Conservation (phyloP, 2,329 filamentous ascomycete genomes). For the Daldinia sp. region DNA sequence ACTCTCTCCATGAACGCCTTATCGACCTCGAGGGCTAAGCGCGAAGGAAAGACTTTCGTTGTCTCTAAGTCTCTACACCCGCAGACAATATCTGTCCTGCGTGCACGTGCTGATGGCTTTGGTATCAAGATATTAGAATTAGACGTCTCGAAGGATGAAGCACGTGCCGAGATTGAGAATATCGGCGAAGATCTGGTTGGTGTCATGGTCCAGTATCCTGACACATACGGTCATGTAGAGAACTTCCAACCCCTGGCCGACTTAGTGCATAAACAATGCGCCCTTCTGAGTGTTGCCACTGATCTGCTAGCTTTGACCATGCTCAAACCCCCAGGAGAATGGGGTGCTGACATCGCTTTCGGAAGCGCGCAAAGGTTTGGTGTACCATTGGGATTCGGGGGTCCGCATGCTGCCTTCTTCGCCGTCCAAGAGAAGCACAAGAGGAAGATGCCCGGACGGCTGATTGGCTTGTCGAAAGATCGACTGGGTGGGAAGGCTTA, state of each 20-base stretch:
- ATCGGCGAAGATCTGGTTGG: constrained; percentile 86
- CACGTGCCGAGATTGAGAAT: constrained; percentile 73
- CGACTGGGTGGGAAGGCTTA: constrained; percentile 84
- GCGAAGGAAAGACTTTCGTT: constrained; percentile 81
- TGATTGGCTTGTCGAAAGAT: constrained; percentile 93
- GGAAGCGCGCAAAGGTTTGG: constrained; percentile 92
- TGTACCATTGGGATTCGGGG: constrained; percentile 91
- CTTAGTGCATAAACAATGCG: constrained; percentile 80
- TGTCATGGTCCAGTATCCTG: constrained; percentile 94
- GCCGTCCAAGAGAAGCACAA: constrained; percentile 92
- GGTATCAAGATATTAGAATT: constrained; percentile 81
- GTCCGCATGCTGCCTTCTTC: constrained; percentile 97
- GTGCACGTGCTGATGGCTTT: constrained; percentile 90
- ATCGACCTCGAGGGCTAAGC: constrained; percentile 77
- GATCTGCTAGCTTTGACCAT: constrained; percentile 89
- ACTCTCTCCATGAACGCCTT: constrained; percentile 87
- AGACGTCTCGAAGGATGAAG: constrained; percentile 75
- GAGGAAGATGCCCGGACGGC: constrained; percentile 90
- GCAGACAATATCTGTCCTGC: constrained; percentile 86
- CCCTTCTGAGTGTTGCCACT: constrained; percentile 87
- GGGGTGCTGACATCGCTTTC: constrained; percentile 94
- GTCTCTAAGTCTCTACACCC: constrained; percentile 86
- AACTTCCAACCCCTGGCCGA: constrained; percentile 82
- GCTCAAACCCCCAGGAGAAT: constrained; percentile 90
- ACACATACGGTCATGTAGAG: constrained; percentile 83